phyloP scores from a whole-genome alignment of 495 filamentous ascomycete genomes.

The Penicillium coprophilum region DNA sequence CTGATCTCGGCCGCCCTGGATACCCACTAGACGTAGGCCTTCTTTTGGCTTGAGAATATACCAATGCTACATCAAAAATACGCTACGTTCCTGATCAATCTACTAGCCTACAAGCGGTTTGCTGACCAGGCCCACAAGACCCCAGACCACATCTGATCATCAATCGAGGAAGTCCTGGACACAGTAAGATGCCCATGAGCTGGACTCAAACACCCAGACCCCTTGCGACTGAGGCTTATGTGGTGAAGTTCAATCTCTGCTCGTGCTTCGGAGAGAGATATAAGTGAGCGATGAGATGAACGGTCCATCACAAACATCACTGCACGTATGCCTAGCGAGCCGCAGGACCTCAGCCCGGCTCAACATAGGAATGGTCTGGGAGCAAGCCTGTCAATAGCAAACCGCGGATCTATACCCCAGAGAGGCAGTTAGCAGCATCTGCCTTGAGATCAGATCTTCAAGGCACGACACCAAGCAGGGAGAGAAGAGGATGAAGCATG shows the following conservation, averaged over 20 bases:
- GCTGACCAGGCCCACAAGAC: not conserved
- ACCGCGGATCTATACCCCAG: constrained; percentile 18
- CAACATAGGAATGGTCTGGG: not conserved
- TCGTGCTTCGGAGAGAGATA: not conserved
- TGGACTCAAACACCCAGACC: not conserved
- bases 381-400: constrained; percentile 15
- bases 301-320: not conserved
- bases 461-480: constrained; percentile 15
- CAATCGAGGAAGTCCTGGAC: not conserved
- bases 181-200: not conserved
- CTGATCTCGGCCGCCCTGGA: not conserved
- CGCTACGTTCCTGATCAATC: not conserved
- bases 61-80: not conserved
- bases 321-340: not conserved
- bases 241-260: not conserved
- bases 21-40: not conserved
- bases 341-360: not conserved
- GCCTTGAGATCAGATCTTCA: constrained; percentile 8
- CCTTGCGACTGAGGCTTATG: not conserved
- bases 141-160: not conserved
- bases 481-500: constrained; percentile 26
- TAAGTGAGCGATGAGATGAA: not conserved
- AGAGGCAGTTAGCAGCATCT: constrained; percentile 19
- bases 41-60: not conserved
- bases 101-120: constrained; percentile 6